Conservation (phyloP, 1,139 yeast genomes). For the Diutina rugosa region DNA sequence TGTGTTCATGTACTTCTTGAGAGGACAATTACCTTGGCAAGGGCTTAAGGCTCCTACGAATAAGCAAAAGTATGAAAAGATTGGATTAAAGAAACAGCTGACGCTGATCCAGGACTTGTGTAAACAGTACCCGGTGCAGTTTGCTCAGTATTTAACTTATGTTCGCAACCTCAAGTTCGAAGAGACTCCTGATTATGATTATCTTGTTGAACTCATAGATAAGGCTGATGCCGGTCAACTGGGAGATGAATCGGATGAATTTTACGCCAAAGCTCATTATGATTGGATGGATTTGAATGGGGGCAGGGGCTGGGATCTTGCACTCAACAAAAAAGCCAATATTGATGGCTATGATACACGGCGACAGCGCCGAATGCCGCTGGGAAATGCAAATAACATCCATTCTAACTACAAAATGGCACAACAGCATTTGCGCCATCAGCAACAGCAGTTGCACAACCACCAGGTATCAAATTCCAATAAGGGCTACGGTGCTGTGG, state of each 20-base stretch:
- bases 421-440: not conserved
- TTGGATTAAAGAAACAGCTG: slow-evolving; percentile 65
- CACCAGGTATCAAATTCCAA: not conserved
- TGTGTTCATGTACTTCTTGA: slow-evolving; percentile 47
- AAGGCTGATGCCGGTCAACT: slow-evolving; percentile 17
- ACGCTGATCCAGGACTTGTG: slow-evolving; percentile 61
- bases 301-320: slow-evolving; percentile 76
- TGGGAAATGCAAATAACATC: not conserved
- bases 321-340: slow-evolving; percentile 68
- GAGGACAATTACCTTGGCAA: slow-evolving; percentile 40
- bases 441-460: not conserved
- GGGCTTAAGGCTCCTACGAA: slow-evolving; percentile 54
- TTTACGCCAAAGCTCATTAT: slow-evolving; percentile 49
- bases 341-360: slow-evolving; percentile 71
- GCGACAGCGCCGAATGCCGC: not conserved
- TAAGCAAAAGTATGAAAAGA: slow-evolving; percentile 71
- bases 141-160: slow-evolving; percentile 62
- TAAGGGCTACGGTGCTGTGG: not conserved
- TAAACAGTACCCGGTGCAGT: slow-evolving; percentile 59
- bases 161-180: slow-evolving; percentile 65
- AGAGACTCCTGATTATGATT: slow-evolving; percentile 65
- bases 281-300: slow-evolving; percentile 80
- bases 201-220: slow-evolving; percentile 27
- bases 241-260: slow-evolving; percentile 10
- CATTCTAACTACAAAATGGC: not conserved